Evolutionary conservation across 2,329 filamentous ascomycete species (phyloP).

Genomic region (Fusarium caatingaense): DNA sequence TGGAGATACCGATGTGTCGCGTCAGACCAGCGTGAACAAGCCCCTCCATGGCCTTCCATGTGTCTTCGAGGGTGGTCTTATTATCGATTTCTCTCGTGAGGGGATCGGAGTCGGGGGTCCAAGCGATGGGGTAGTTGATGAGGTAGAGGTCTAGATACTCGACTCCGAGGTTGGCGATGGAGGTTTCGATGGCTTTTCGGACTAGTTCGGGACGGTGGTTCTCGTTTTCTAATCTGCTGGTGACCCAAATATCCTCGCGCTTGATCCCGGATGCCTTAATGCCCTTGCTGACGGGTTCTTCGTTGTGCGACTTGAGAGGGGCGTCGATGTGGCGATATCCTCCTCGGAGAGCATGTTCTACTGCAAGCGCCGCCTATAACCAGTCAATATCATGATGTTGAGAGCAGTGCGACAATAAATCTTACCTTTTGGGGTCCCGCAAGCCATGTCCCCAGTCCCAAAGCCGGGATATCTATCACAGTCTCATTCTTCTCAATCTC

Average conservation of each 20-base stretch:
- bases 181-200: slow-evolving; percentile 46
- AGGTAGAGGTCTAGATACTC: slow-evolving; percentile 50
- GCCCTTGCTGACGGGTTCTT: slow-evolving; percentile 60
- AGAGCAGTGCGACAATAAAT: accelerated
- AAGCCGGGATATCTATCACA: slow-evolving; percentile 43
- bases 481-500: background rate
- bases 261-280: slow-evolving; percentile 50
- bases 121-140: slow-evolving; percentile 47
- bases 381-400: background rate
- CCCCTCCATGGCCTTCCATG: slow-evolving; percentile 49
- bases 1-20: slow-evolving; percentile 63
- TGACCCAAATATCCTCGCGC: slow-evolving; percentile 47
- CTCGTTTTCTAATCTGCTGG: slow-evolving; percentile 52
- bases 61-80: slow-evolving; percentile 42
- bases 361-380: slow-evolving; percentile 53
- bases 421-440: slow-evolving; percentile 24
- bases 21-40: slow-evolving; percentile 37
- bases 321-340: slow-evolving; percentile 70
- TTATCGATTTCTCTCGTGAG: slow-evolving; percentile 31
- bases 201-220: slow-evolving; percentile 47
- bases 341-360: slow-evolving; percentile 62
- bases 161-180: slow-evolving; percentile 47
- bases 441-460: slow-evolving; percentile 53
- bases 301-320: slow-evolving; percentile 71
- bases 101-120: slow-evolving; percentile 29